Conservation (phyloP, 371 early-diverging fungal genomes). For the Mucor indicus region DNA sequence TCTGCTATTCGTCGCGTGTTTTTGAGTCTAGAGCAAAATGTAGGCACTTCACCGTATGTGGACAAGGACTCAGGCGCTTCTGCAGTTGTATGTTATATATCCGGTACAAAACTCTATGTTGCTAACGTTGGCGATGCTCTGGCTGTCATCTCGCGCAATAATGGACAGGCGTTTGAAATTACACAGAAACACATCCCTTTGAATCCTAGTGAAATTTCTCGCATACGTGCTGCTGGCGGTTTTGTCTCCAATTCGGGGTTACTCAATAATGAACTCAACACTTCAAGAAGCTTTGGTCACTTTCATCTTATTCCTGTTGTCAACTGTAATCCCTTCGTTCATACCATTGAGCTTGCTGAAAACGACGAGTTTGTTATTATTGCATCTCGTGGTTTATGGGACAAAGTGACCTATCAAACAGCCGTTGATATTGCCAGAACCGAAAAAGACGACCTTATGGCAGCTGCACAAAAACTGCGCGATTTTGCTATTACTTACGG, state of each 20-base stretch:
- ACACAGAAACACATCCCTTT: slow-evolving; percentile 75
- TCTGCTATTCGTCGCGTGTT: slow-evolving; percentile 72
- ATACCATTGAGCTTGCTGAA: slow-evolving; percentile 67
- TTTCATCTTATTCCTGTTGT: slow-evolving; percentile 77
- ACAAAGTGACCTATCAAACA: slow-evolving; percentile 74
- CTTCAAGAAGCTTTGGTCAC: slow-evolving; percentile 87
- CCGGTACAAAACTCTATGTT: slow-evolving; percentile 73
- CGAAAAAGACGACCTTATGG: slow-evolving; percentile 67
- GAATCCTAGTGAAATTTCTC: slow-evolving; percentile 64
- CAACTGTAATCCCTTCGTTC: slow-evolving; percentile 84
- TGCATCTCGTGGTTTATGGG: slow-evolving; percentile 81
- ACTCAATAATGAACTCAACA: slow-evolving; percentile 65
- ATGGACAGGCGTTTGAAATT: slow-evolving; percentile 66
- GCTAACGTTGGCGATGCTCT: slow-evolving; percentile 90
- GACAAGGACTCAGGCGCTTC: slow-evolving; percentile 63
- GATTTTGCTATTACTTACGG: slow-evolving; percentile 87
- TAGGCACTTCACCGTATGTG: slow-evolving; percentile 48
- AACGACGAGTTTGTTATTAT: slow-evolving; percentile 90
- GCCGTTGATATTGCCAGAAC: slow-evolving; percentile 85
- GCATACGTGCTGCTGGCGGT: slow-evolving; percentile 79
- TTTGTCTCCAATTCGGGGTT: slow-evolving; percentile 73
- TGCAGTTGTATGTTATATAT: slow-evolving; percentile 74
- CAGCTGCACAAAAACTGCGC: slow-evolving; percentile 78
- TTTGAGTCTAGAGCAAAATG: slow-evolving; percentile 68
- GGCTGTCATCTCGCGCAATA: slow-evolving; percentile 80